phyloP scores from a whole-genome alignment of 495 filamentous ascomycete species.

The Trichoderma gamsii region DNA sequence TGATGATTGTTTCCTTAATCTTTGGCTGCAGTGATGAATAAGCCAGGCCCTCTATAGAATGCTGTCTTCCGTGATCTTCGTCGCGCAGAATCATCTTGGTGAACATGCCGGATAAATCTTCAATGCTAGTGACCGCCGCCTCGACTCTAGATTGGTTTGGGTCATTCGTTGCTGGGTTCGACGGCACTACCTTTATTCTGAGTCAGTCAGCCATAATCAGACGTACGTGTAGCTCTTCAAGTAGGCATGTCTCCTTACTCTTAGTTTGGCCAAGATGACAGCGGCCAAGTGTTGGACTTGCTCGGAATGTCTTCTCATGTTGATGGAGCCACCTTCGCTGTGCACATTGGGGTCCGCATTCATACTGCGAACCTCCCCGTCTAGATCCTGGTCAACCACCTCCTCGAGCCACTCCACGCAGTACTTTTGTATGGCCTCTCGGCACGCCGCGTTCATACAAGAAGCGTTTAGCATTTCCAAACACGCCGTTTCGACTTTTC shows the following conservation, averaged over 20 bases:
- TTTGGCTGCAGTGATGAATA: slow-evolving; percentile 78
- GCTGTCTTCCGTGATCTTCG: slow-evolving; percentile 49
- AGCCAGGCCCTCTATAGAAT: slow-evolving; percentile 86
- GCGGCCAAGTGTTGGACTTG: slow-evolving; percentile 61
- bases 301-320: slow-evolving; percentile 44
- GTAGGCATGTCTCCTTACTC: slow-evolving; percentile 35
- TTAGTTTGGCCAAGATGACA: slow-evolving; percentile 76
- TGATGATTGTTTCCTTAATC: slow-evolving; percentile 72
- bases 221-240: not conserved
- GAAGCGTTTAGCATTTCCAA: slow-evolving; percentile 87
- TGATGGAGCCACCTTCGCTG: slow-evolving; percentile 36
- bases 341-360: slow-evolving; percentile 34
- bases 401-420: slow-evolving; percentile 80
- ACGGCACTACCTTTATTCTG: slow-evolving; percentile 46
- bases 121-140: slow-evolving; percentile 50
- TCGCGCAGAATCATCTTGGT: slow-evolving; percentile 64
- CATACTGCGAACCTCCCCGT: slow-evolving; percentile 49
- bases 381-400: slow-evolving; percentile 60
- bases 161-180: slow-evolving; percentile 35
- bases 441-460: slow-evolving; percentile 72
- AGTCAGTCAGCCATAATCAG: slow-evolving; percentile 39
- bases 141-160: slow-evolving; percentile 37
- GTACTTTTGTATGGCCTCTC: slow-evolving; percentile 71
- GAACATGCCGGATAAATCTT: slow-evolving; percentile 72
- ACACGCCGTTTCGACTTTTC: slow-evolving; percentile 71